Evolutionary conservation across 768 basidiomycete species (phyloP).

Genomic region (Mycena olivaceomarginata): DNA sequence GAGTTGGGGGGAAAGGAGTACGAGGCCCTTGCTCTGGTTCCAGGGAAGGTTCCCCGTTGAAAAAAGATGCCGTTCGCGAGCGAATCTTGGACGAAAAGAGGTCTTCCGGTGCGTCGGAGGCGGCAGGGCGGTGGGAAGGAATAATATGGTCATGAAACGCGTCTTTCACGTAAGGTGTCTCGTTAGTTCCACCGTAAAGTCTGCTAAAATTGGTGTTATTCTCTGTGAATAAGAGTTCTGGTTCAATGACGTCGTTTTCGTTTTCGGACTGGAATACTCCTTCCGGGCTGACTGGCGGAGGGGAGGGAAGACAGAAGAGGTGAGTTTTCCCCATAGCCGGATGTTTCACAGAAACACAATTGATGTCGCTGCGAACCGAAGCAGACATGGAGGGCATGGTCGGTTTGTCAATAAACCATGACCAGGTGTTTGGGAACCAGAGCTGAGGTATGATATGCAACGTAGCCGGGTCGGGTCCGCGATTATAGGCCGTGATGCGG

Average conservation of each 20-base stretch:
- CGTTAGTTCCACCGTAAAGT: slow-evolving; percentile 92
- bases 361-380: slow-evolving; percentile 71
- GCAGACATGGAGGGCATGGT: slow-evolving; percentile 77
- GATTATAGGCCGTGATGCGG: slow-evolving; percentile 97
- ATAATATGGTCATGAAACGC: slow-evolving; percentile 99
- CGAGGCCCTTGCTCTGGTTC: slow-evolving; percentile 72
- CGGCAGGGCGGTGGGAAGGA: slow-evolving; percentile 84
- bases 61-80: slow-evolving; percentile 67
- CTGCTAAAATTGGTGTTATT: slow-evolving; percentile 98
- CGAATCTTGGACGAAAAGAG: slow-evolving; percentile 72
- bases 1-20: slow-evolving; percentile 73
- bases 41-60: slow-evolving; percentile 60
- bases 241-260: slow-evolving; percentile 82
- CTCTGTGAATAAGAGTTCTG: slow-evolving; percentile 95
- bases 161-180: slow-evolving; percentile 92
- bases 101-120: slow-evolving; percentile 64
- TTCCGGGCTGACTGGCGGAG: slow-evolving; percentile 88
- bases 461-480: slow-evolving; percentile 95
- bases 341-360: slow-evolving; percentile 84
- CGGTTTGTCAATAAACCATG: slow-evolving; percentile 87
- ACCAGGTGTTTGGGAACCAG: slow-evolving; percentile 99
- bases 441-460: slow-evolving; percentile 96
- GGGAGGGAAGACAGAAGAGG: slow-evolving; percentile 93
- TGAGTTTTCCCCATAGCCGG: slow-evolving; percentile 84
- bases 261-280: slow-evolving; percentile 79